Evolutionary conservation across 2,329 filamentous ascomycete genomes (phyloP).

Genomic region (Fusarium heterosporum): DNA sequence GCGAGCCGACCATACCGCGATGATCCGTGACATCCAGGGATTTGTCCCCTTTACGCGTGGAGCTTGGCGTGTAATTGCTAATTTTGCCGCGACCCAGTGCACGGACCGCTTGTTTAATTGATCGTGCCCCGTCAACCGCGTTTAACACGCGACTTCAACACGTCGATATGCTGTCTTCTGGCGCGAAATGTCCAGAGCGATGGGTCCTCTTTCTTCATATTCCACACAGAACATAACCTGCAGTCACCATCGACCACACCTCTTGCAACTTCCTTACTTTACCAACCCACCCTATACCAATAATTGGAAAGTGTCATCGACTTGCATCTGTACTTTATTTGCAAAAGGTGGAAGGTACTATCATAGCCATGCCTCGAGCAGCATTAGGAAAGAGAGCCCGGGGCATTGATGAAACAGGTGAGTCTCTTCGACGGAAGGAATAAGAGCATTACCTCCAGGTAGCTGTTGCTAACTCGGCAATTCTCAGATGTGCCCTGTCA

Average conservation of each 20-base stretch:
- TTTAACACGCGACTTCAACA: constrained; percentile 48
- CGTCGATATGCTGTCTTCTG: constrained; percentile 33
- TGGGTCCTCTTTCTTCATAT: constrained; percentile 37
- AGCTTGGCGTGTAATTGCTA: constrained; percentile 25
- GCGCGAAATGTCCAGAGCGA: constrained; percentile 39
- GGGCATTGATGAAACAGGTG: constrained; percentile 48
- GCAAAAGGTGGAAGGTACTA: constrained; percentile 31
- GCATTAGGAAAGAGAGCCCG: constrained; percentile 53
- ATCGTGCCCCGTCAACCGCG: constrained; percentile 47
- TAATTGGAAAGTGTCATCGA: constrained; percentile 38
- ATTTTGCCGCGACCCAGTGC: constrained; percentile 31
- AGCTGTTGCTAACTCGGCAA: constrained; percentile 32
- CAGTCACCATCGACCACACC: constrained; percentile 30
- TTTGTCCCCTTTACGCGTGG: constrained; percentile 4
- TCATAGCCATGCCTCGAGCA: constrained; percentile 47
- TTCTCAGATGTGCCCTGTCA: constrained; percentile 42
- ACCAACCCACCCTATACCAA: constrained; percentile 29
- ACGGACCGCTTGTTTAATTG: constrained; percentile 49
- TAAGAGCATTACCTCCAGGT: background rate
- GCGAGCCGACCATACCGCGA: constrained; percentile 9
- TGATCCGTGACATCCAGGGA: constrained; percentile 1
- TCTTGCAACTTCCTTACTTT: constrained; percentile 35
- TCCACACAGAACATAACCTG: constrained; percentile 35
- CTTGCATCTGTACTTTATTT: constrained; percentile 25
- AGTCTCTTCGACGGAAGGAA: constrained; percentile 35